These are phyloP conservation scores for Dactylellina cionopaga DNA, from an alignment of 2,329 filamentous ascomycete genomes.

Conservation along the genomic window DNA sequence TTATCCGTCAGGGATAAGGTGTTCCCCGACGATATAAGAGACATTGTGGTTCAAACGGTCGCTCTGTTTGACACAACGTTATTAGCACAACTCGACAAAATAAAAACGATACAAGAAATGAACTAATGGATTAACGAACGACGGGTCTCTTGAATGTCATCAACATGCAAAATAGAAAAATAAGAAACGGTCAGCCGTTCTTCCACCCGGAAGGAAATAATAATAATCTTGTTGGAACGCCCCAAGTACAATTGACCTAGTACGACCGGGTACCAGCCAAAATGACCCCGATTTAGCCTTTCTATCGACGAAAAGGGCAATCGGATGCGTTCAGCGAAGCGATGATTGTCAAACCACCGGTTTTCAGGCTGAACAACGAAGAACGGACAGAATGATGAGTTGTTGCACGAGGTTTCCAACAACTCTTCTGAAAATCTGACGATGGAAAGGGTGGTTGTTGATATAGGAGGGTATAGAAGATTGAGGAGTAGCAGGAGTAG, in stretches of 20 bases:
- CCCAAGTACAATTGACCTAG: slow-evolving; percentile 34
- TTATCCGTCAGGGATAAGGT: slow-evolving; percentile 82
- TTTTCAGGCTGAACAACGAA: slow-evolving; percentile 14
- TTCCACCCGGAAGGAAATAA: slow-evolving; percentile 45
- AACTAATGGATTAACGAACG: slow-evolving; percentile 1
- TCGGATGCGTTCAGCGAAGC: slow-evolving; percentile 41
- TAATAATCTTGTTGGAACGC: slow-evolving; percentile 28
- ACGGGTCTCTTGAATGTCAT: slow-evolving; percentile 9
- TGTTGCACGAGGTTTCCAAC: slow-evolving; percentile 12
- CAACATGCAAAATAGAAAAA: slow-evolving; percentile 41
- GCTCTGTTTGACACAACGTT: slow-evolving; percentile 19
- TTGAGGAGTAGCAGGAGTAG: too few relatives aligned
- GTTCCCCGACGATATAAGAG: slow-evolving; percentile 59
- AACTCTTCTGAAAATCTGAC: slow-evolving; percentile 30
- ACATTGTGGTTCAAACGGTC: slow-evolving; percentile 46
- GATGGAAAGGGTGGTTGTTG: not conserved
- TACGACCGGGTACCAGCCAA: slow-evolving; percentile 48
- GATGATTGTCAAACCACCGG: slow-evolving; percentile 50
- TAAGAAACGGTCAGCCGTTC: slow-evolving; percentile 38
- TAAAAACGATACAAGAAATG: slow-evolving; percentile 11
- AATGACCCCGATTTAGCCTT: slow-evolving; percentile 51
- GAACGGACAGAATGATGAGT: slow-evolving; percentile 13
- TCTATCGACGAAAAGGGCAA: slow-evolving; percentile 50
- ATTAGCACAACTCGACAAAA: slow-evolving; percentile 31
- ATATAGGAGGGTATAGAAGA: slow-evolving; percentile 13